Conservation (phyloP, 2,329 filamentous ascomycete genomes). For the Lithohypha guttulata region DNA sequence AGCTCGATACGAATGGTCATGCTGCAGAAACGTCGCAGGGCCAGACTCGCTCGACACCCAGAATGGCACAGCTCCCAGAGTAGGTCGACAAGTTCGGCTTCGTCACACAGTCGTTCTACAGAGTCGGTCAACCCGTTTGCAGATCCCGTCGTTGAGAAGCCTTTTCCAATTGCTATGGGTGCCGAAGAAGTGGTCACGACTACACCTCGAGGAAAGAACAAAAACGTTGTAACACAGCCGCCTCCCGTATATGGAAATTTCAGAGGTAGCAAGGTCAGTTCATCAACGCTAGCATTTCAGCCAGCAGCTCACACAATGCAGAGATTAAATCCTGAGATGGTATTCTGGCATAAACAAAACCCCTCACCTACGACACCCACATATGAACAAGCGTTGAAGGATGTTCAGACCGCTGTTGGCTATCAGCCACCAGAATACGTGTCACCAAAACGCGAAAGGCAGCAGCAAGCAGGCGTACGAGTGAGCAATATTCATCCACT, state of each 20-base stretch:
- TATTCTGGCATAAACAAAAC: slow-evolving; percentile 65
- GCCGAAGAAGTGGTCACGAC: slow-evolving; percentile 58
- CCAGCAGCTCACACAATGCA: slow-evolving; percentile 25
- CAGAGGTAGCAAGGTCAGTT: slow-evolving; percentile 68
- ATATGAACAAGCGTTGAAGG: slow-evolving; percentile 18
- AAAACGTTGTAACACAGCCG: slow-evolving; percentile 42
- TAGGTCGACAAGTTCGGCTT: slow-evolving; percentile 39
- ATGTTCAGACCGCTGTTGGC: slow-evolving; percentile 19
- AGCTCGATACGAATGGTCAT: slow-evolving; percentile 64
- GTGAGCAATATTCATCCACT: slow-evolving; percentile 41
- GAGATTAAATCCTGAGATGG: slow-evolving; percentile 67
- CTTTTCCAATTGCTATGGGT: slow-evolving; percentile 66
- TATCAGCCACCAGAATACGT: slow-evolving; percentile 63
- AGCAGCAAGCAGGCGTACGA: slow-evolving; percentile 45
- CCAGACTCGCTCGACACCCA: slow-evolving; percentile 26
- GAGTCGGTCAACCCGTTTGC: not conserved
- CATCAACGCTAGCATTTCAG: not conserved
- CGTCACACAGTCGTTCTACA: slow-evolving; percentile 55
- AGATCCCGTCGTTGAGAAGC: slow-evolving; percentile 34
- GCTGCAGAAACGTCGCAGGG: slow-evolving; percentile 41
- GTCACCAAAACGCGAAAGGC: slow-evolving; percentile 58
- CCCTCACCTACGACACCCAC: slow-evolving; percentile 20
- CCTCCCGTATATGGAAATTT: slow-evolving; percentile 81
- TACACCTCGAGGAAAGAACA: slow-evolving; percentile 35
- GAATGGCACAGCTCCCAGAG: slow-evolving; percentile 25